phyloP scores from a whole-genome alignment of 805 yeast genomes.

The Wickerhamomyces hampshirensis region DNA sequence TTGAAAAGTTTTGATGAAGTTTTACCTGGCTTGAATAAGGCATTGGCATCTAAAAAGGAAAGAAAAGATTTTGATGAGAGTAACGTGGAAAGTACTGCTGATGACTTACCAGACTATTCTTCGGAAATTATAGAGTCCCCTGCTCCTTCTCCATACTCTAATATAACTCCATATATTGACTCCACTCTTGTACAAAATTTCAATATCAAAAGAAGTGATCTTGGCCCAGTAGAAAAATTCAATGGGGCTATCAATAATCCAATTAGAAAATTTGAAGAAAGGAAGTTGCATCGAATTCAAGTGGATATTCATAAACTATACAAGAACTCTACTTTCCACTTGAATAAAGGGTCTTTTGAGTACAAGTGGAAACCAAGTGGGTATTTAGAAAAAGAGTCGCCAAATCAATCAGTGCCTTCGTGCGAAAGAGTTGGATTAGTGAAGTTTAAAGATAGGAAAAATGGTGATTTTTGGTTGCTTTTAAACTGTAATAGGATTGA shows the following conservation, averaged over 20 bases:
- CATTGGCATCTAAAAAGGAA: too few relatives aligned
- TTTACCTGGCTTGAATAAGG: too few relatives aligned
- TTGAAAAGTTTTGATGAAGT: too few relatives aligned
- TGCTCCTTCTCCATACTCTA: neutral
- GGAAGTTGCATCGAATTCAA: slow-evolving; percentile 6
- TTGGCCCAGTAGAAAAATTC: slow-evolving; percentile 4
- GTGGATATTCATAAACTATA: neutral
- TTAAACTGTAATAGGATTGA: slow-evolving; percentile 15
- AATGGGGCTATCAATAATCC: neutral
- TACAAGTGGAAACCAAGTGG: slow-evolving; percentile 20
- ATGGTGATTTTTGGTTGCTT: slow-evolving; percentile 3
- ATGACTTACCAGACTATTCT: too few relatives aligned
- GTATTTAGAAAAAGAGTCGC: slow-evolving; percentile 14
- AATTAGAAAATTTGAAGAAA: slow-evolving; percentile 3
- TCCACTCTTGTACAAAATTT: slow-evolving; percentile 9
- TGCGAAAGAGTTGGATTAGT: slow-evolving; percentile 15
- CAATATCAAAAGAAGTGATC: neutral
- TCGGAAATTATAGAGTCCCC: too few relatives aligned
- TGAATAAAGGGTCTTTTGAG: slow-evolving; percentile 4
- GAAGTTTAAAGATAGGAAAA: slow-evolving; percentile 2
- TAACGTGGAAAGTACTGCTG: too few relatives aligned
- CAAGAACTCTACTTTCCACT: slow-evolving; percentile 3
- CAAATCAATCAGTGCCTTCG: slow-evolving; percentile 5
- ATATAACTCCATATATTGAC: slow-evolving; percentile 15
- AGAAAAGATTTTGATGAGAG: too few relatives aligned